Base-by-base conservation (phyloP, 306 rosid genomes). In the Casuarina cunninghamiana region DNA sequence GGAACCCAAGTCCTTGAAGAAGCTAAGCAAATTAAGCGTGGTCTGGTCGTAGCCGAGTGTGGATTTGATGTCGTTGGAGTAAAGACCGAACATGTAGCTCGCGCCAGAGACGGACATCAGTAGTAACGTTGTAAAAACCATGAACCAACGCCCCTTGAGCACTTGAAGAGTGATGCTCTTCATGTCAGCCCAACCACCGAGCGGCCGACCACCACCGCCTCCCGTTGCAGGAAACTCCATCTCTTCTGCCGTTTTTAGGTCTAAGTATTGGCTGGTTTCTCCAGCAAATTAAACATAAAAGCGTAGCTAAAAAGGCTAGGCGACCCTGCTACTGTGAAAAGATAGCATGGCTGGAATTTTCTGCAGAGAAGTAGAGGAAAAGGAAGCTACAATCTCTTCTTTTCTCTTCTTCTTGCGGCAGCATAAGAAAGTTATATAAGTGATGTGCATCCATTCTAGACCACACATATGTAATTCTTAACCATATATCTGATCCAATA, bases 71-170 rank as follows among this genome's bases (percentile, higher is more conserved):
- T 74, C 83, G 63, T 80, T 69, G 6, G 89, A 86, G 73, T 86
- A 86, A 7, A 86, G 81, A 55, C 89, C 83, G 71, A 86, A 86
- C 77, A 74, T 77, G 78, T 86, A 86, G 6, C 80, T 77, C 16
- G 85, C 80, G 1, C 89, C 87, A n/a, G 89, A 84, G 38, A 78
- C 71, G 66, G 80, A 84, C 86, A 83, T 86, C 60, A 86, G 58
- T 4, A 86, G 86, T 6, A 83, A 70, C 2, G 87, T 60, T 17
- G 83, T 86, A n/a, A 83, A 86, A 53, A 77, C 76, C 80, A 83
- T 71, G 65, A 86, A 84, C 87, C 86, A 83, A 11, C 83, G 41
- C 2, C 89, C 89, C 5, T 60, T 71, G 71, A 83, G 48, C 19
- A 79, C 17, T 50, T 77, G 78, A 4, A 83, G 35, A 9, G 74